Conservation (phyloP, 2,329 filamentous ascomycete species). For the Niveomyces coronatus region DNA sequence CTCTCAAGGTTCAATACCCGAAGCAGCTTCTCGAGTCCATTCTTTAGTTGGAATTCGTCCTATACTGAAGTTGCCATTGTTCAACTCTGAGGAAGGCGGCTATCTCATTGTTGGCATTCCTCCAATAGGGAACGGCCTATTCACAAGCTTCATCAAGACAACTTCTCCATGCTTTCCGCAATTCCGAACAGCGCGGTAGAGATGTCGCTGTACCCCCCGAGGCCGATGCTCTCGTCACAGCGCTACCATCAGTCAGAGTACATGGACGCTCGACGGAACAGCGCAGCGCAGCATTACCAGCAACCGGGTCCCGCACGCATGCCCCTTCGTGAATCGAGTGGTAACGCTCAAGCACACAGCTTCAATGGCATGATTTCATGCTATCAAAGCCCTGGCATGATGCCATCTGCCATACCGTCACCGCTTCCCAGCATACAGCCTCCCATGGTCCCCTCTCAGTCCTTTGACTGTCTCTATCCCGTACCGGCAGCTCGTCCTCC, state of each 20-base stretch:
- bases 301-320: slow-evolving; percentile 21
- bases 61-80: too few species aligned
- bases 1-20: background rate
- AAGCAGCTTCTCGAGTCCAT: too few species aligned
- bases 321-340: slow-evolving; percentile 42
- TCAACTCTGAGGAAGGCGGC: slow-evolving; percentile 4
- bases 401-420: slow-evolving; percentile 30
- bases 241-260: slow-evolving; percentile 41
- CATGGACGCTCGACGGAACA: slow-evolving; percentile 33
- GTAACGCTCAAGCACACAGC: slow-evolving; percentile 38
- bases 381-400: slow-evolving; percentile 31
- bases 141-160: too few species aligned
- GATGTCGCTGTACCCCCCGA: slow-evolving; percentile 31
- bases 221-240: slow-evolving; percentile 40
- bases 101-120: slow-evolving; percentile 10
- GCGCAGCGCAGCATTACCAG: slow-evolving; percentile 16
- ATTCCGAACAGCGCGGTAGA: slow-evolving; percentile 5
- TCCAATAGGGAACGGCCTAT: background rate
- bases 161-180: slow-evolving; percentile 11
- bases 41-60: slow-evolving; percentile 2
- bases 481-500: slow-evolving; percentile 27
- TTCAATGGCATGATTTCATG: slow-evolving; percentile 33
- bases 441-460: slow-evolving; percentile 41
- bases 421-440: slow-evolving; percentile 31
- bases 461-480: slow-evolving; percentile 31